Percentiles rank a stretch among this genome's conserved stretches.
phyloP scores from a whole-genome alignment of 345 rosid species.

The Capsella bursapastoris region DNA sequence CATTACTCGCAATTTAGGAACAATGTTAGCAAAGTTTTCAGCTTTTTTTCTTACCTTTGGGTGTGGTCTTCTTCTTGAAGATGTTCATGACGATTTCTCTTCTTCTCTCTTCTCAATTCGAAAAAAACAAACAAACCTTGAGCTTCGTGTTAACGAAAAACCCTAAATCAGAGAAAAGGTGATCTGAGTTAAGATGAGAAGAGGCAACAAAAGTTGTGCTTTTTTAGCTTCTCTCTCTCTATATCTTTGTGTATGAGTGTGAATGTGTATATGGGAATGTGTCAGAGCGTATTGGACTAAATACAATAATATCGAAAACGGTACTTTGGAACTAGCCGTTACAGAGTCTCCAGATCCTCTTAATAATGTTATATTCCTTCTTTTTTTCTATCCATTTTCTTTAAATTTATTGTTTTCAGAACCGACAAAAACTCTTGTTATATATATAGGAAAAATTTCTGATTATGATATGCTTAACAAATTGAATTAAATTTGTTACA shows the following conservation, averaged over 20 bases:
- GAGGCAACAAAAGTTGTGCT: slow-evolving; percentile 8
- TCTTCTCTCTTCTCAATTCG: slow-evolving; percentile 1
- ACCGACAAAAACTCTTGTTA: no score
- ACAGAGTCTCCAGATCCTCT: slow-evolving; percentile 36
- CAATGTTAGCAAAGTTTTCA: neutral
- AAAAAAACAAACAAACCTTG: neutral
- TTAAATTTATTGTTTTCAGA: neutral
- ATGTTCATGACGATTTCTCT: slow-evolving; percentile 55
- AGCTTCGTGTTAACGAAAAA: neutral
- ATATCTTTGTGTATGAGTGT: neutral
- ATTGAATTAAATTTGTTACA: no score
- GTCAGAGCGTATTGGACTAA: slow-evolving; percentile 28
- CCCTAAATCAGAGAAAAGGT: slow-evolving; percentile 32
- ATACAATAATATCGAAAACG: slow-evolving; percentile 19
- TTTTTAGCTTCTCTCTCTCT: slow-evolving; percentile 3
- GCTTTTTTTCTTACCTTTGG: slow-evolving; percentile 60
- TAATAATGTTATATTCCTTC: slow-evolving; percentile 28
- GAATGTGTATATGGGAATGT: neutral
- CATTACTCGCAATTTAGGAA: neutral
- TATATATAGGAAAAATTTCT: neutral
- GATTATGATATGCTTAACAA: neutral
- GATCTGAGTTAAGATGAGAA: slow-evolving; percentile 5
- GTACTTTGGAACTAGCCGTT: slow-evolving; percentile 45
- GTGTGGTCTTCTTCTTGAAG: slow-evolving; percentile 90
- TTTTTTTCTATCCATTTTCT: slow-evolving; percentile 17